Evolutionary conservation across 495 filamentous ascomycete genomes (phyloP).

Genomic region (Cercophora newfieldiana): DNA sequence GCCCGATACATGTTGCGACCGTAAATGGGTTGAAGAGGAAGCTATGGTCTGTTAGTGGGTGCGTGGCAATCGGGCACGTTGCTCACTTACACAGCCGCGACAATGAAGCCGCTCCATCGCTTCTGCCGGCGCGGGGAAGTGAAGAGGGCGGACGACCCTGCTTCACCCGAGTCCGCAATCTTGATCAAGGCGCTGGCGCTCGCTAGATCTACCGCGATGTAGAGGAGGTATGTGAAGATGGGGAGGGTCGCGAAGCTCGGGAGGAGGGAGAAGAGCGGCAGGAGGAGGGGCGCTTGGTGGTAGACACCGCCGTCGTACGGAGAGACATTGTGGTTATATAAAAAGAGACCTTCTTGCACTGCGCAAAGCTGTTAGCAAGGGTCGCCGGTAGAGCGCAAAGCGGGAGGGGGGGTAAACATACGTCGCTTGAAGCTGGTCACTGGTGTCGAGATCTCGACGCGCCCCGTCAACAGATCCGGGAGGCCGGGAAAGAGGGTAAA

Average conservation of each 20-base stretch:
- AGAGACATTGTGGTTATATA: conserved; percentile 94
- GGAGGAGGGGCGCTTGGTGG: conserved; percentile 92
- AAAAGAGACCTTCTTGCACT: conserved; percentile 96
- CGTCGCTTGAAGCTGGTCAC: conserved; percentile 97
- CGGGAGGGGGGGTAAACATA: conserved; percentile 34
- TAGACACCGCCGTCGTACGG: conserved; percentile 98
- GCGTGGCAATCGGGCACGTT: not conserved
- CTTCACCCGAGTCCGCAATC: conserved; percentile 82
- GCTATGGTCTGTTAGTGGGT: conserved; percentile 42
- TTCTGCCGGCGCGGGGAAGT: conserved; percentile 75
- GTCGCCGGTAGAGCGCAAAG: not conserved
- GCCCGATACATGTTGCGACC: conserved; percentile 86
- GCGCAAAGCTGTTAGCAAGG: conserved; percentile 5
- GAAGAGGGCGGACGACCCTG: conserved; percentile 68
- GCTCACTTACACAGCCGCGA: conserved; percentile 70
- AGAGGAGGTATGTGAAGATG: conserved; percentile 77
- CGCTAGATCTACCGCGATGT: conserved; percentile 76
- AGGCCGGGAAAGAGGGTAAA: conserved; percentile 80
- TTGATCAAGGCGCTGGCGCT: conserved; percentile 78
- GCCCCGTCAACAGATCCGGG: conserved; percentile 80
- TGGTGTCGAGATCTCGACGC: conserved; percentile 95
- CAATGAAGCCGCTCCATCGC: conserved; percentile 70
- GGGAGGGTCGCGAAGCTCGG: conserved; percentile 64
- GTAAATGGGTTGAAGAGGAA: conserved; percentile 96
- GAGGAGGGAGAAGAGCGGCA: conserved; percentile 86